Percentiles rank a stretch among this genome's conserved stretches.
These are phyloP conservation scores for Marasmius oreades DNA, from an alignment of 1,284 basidiomycete genomes.

Conservation along the genomic window DNA sequence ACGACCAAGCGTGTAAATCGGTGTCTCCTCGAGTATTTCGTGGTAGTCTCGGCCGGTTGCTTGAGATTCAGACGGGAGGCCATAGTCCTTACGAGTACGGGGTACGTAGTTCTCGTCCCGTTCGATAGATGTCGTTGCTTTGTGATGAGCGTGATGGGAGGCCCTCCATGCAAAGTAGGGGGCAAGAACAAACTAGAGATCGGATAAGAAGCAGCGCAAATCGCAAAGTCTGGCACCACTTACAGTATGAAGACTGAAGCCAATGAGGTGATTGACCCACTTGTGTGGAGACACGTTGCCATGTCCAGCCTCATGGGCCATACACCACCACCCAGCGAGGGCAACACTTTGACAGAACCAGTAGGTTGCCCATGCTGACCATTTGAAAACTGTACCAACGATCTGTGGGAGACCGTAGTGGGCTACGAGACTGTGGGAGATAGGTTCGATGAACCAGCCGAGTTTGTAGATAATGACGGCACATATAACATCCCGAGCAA, in stretches of 20 bases:
- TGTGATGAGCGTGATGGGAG: constrained; percentile 52
- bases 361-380: constrained; percentile 58
- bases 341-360: constrained; percentile 63
- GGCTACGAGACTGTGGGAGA: constrained; percentile 21
- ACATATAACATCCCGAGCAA: constrained; percentile 52
- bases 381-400: constrained; percentile 32
- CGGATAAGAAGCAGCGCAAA: neutral
- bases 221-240: neutral
- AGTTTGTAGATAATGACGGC: constrained; percentile 54
- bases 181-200: constrained; percentile 19
- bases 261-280: constrained; percentile 14
- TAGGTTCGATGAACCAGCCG: constrained; percentile 56
- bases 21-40: constrained; percentile 56
- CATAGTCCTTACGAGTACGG: constrained; percentile 49
- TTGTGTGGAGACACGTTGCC: constrained; percentile 36
- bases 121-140: constrained; percentile 53
- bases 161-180: constrained; percentile 47
- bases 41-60: constrained; percentile 41
- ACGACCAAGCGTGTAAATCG: constrained; percentile 52
- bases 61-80: constrained; percentile 37
- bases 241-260: constrained; percentile 12
- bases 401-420: constrained; percentile 28
- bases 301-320: constrained; percentile 55
- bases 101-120: constrained; percentile 62
- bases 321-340: constrained; percentile 51